Percentiles rank a stretch among this genome's conserved stretches.
phyloP scores from a whole-genome alignment of 805 yeast genomes.

The Kuraishia borneana region DNA sequence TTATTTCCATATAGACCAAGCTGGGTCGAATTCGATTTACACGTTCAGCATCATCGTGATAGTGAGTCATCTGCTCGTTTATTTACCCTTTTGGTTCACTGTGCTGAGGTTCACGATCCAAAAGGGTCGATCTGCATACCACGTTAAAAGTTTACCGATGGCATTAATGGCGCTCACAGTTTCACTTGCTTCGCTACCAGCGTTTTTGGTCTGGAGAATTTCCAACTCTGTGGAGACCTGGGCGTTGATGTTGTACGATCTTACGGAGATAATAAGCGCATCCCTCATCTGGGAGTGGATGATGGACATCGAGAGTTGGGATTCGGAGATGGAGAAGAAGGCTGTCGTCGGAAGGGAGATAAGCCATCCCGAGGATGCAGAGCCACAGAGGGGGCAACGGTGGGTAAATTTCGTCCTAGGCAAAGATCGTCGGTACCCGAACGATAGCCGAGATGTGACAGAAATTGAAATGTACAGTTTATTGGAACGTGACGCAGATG shows the following conservation, averaged over 20 bases:
- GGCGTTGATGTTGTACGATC: slow-evolving; percentile 33
- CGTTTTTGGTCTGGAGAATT: slow-evolving; percentile 15
- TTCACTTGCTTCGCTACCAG: slow-evolving; percentile 21
- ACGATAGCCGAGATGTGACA: no score
- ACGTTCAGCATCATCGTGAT: neutral
- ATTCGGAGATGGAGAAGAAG: slow-evolving; percentile 35
- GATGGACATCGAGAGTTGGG: slow-evolving; percentile 38
- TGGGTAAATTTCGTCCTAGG: neutral
- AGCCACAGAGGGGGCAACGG: neutral
- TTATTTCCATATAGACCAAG: neutral
- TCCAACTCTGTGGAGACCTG: slow-evolving; percentile 33
- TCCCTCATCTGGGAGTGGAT: slow-evolving; percentile 62
- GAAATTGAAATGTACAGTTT: no score
- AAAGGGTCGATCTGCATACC: slow-evolving; percentile 24
- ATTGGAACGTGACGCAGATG: no score
- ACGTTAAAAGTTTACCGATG: slow-evolving; percentile 33
- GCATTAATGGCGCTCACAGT: slow-evolving; percentile 29
- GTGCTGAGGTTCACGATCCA: slow-evolving; percentile 2
- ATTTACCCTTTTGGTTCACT: slow-evolving; percentile 1
- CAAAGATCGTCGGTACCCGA: neutral
- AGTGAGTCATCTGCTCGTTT: slow-evolving; percentile 3
- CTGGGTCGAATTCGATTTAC: neutral
- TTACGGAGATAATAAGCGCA: slow-evolving; percentile 36
- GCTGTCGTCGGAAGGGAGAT: slow-evolving; percentile 57
- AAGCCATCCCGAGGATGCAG: slow-evolving; percentile 19